Base-by-base conservation (phyloP, 2,329 filamentous ascomycete genomes). In the Fusarium sp. region DNA sequence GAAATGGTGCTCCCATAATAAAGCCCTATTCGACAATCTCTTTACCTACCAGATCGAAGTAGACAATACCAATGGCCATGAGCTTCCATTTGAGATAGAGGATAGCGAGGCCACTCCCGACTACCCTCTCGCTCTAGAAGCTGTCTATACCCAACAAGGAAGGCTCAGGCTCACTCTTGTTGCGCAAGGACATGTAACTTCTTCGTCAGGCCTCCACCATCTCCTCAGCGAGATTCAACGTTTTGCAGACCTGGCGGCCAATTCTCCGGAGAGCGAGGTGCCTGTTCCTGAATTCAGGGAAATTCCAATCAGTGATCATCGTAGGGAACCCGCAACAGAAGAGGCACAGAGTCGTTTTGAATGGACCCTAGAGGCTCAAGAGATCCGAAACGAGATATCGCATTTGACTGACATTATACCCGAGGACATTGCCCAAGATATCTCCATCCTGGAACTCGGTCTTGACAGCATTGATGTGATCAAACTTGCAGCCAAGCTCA, bases 381-480 rank as follows among this genome's bases (percentile, higher is more conserved):
- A 69, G 0, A 81, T 97, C 9, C 86, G 88, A 26, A 77, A 83
- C 6, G 89, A 91, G 72, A 85, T 97, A 44, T 87, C 91, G 2
- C 73, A 76, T 1, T 81, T 97, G 7, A 87, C 90, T 2, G 85
- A 84, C 0, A 75, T 90, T 0, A 76, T 85, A 0, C 76, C 79
- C 5, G 77, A 83, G 3, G 79, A 84, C 0, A 81, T 97, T 39
- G 77, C 80, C 3, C 85, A 87, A 53, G 79, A 83, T 9, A 88
- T 88, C 0, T 91, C 91, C 0, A 88, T 98, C 13, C 90, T 97
- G 41, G 90, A 95, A 71, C 85, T 98, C 31, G 94, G 94, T 0
- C 85, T 98, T 9, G 95, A 98, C 81, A 97, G 94, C 74, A 97
- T 98, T 61, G 94, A 98, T 78, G 88, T 91, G 3, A 95, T 98